Evolutionary conservation across 163 green algal species (phyloP).

Genomic region (Coccomyxa subellipsoidea): DNA sequence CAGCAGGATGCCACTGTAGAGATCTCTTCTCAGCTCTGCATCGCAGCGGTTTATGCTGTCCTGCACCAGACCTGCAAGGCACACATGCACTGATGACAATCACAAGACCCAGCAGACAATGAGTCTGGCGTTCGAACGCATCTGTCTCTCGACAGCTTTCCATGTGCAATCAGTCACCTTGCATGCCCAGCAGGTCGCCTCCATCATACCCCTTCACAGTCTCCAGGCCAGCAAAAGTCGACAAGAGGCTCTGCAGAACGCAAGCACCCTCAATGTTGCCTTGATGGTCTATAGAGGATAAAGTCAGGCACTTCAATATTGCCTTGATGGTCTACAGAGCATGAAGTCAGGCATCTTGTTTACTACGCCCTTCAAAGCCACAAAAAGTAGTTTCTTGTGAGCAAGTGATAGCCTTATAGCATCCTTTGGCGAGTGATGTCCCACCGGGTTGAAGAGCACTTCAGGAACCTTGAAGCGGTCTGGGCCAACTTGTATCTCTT

Average conservation of each 20-base stretch:
- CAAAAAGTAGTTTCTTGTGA: neutral
- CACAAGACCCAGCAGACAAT: neutral
- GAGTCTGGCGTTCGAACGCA: neutral
- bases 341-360: too few species aligned
- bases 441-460: constrained; percentile 70
- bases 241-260: constrained; percentile 15
- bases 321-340: too few species aligned
- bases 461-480: constrained; percentile 87
- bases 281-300: too few species aligned
- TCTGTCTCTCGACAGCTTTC: too few species aligned
- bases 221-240: constrained; percentile 10
- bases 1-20: constrained; percentile 81
- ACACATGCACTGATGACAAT: neutral
- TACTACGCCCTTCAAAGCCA: too few species aligned
- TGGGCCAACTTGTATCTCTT: constrained; percentile 81
- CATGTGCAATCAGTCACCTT: too few species aligned
- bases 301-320: too few species aligned
- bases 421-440: too few species aligned
- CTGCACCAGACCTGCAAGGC: constrained; percentile 41
- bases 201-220: constrained; percentile 24
- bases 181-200: constrained; percentile 14
- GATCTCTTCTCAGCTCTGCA: constrained; percentile 86
- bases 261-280: too few species aligned
- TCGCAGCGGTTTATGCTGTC: constrained; percentile 83
- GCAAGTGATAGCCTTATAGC: too few species aligned